A percentile compares a stretch with the other conserved stretches of the same genome.
Conservation (phyloP, 352 stramenopile genomes). For the Globisporangium barbulae region DNA sequence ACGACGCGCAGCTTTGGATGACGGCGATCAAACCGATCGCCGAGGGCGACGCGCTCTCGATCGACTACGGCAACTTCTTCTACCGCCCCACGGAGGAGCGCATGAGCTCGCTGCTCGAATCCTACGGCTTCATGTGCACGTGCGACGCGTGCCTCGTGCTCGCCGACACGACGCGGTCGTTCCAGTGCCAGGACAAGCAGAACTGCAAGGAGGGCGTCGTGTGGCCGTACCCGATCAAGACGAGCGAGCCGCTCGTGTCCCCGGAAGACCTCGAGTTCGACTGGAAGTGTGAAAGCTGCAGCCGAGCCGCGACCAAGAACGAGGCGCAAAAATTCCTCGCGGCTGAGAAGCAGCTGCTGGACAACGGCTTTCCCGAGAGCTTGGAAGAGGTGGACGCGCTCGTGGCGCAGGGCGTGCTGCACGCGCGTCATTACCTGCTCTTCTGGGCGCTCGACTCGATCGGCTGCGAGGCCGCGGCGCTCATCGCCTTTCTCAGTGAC, state of each 20-base stretch:
- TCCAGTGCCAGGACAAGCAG: slow-evolving; percentile 34
- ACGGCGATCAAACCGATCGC: slow-evolving; percentile 66
- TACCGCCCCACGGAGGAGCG: slow-evolving; percentile 65
- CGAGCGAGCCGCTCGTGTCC: slow-evolving; percentile 18
- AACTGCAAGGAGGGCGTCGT: slow-evolving; percentile 40
- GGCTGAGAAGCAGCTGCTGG: slow-evolving; percentile 48
- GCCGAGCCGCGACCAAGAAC: slow-evolving; percentile 25
- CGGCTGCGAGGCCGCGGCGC: slow-evolving; percentile 48
- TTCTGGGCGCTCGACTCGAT: slow-evolving; percentile 77
- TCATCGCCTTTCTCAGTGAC: slow-evolving; percentile 33
- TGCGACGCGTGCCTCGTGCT: slow-evolving; percentile 51
- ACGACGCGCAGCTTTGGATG: slow-evolving; percentile 69
- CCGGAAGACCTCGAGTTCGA: slow-evolving; percentile 48
- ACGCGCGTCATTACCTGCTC: slow-evolving; percentile 67
- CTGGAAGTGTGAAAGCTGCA: slow-evolving; percentile 53
- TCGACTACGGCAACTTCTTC: slow-evolving; percentile 81
- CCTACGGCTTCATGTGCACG: slow-evolving; percentile 63
- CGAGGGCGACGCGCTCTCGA: slow-evolving; percentile 58
- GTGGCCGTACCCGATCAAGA: slow-evolving; percentile 35
- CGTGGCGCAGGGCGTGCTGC: slow-evolving; percentile 43
- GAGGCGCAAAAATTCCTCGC: slow-evolving; percentile 36
- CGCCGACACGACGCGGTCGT: slow-evolving; percentile 51
- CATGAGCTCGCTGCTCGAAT: slow-evolving; percentile 48
- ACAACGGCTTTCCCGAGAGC: slow-evolving; percentile 59
- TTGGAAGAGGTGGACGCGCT: slow-evolving; percentile 54